Percentiles rank a stretch among this genome's conserved stretches.
These are phyloP conservation scores for Daldinia childiae DNA, from an alignment of 495 filamentous ascomycete species.

Conservation along the genomic window DNA sequence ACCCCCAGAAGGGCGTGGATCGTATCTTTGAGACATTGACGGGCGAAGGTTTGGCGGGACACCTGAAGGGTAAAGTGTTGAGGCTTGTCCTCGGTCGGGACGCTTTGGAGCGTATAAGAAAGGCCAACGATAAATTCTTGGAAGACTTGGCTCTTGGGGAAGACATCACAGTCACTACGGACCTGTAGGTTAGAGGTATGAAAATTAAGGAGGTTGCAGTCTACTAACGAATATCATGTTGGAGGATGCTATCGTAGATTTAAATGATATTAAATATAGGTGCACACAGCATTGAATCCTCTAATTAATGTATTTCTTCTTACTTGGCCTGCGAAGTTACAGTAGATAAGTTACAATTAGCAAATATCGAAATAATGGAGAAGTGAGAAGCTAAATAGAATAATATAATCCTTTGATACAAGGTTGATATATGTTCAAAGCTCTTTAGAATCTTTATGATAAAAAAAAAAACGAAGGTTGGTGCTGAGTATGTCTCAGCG, in stretches of 20 bases:
- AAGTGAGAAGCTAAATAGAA: background rate
- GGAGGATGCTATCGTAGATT: background rate
- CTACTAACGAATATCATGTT: background rate
- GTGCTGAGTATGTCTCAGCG: background rate
- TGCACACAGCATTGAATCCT: no score
- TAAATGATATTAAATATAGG: background rate
- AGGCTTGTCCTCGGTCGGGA: conserved; percentile 21
- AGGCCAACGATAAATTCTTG: conserved; percentile 24
- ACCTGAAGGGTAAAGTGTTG: conserved; percentile 24
- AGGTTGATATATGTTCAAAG: background rate
- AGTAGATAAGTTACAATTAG: background rate
- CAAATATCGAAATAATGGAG: background rate
- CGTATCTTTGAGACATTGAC: conserved; percentile 53
- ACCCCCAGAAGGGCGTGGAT: conserved; percentile 52
- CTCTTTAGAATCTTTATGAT: background rate
- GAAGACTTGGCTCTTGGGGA: conserved; percentile 28
- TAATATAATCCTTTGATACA: background rate
- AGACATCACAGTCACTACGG: conserved; percentile 35
- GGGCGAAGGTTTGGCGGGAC: conserved; percentile 44
- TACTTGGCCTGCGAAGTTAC: background rate
- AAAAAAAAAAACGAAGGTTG: background rate
- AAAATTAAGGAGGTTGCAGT: background rate
- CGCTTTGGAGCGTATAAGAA: conserved; percentile 9
- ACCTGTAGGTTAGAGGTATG: background rate
- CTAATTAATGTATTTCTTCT: background rate